Evolutionary conservation across 495 filamentous ascomycete species (phyloP), one percentile per base, ranked within the genome.

Genomic region (Daldinia decipiens): DNA sequence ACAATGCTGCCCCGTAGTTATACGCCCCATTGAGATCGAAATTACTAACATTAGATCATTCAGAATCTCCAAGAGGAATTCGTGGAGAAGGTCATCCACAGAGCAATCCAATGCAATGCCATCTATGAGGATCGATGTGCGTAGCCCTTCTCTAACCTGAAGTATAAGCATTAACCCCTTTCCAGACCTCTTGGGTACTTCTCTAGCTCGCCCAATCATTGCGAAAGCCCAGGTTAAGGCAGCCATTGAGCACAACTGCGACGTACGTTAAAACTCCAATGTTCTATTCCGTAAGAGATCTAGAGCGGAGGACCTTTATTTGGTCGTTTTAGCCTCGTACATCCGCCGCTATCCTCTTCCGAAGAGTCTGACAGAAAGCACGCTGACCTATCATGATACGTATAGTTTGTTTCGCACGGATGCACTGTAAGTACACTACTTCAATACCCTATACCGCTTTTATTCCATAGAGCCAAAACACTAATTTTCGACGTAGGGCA

Each of bases 121-220:
- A 87, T 90, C 78, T 71, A 66, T 29, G 55, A 38, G 34, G 31
- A 38, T 26, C 31, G 19, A 58, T 57, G 58, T 65, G 36, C 24
- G 61, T 60, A 24, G 36, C 4, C 13, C 17, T 43, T 24, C 1
- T 39, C 3, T 27, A 1, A 15, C 1, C 1, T 40, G 12, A 6
- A 36, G 11, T 12, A 38, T 13, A 39, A 29, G 1, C 1, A 39
- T 62, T 63, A 43, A 63, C 52, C 56, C 5, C 9, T 17, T 6
- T 51, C 95, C 93, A 81, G 92, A 97, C 82, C 88, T 94, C 52
- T 84, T 93, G 31, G 92, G 87, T 65, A 95, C 92, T 66, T 89
- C 85, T 27, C 86, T 98, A 36, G 95, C 94, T 73, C 90, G 95
- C 45, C 94, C 95, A 39, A 88, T 97, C 71, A 97, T 97, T 74